Base-by-base conservation (phyloP, 83 land plant species). In the Diphasiastrum complanatum region DNA sequence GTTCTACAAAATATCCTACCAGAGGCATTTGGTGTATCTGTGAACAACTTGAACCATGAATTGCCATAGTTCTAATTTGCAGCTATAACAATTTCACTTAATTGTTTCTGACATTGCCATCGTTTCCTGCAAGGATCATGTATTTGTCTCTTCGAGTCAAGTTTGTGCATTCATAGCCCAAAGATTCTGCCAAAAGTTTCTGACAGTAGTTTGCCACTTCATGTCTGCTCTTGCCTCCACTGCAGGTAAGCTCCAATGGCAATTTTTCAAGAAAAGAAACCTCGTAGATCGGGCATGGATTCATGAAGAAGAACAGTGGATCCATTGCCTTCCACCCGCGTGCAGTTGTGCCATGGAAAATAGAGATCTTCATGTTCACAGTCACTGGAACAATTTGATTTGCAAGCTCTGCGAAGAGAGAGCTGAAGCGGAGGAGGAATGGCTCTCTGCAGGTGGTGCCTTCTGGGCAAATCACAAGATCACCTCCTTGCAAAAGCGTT, bases 151-250 rank as follows among this genome's bases (percentile, higher is more conserved):
- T 77, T 45, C 98, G 78, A 0, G 96, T 92, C 31, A 88, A 76
- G 47, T 63, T 73, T 8, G 99, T 93, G 78, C 96, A 89, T 48
- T 85, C 76, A 51, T 77, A 93, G 41, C 87, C 82, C 14, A 93
- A 71, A 33, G 84, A 68, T 14, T 62, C 73, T 0, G 84, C 99
- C 10, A 93, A 51, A 22, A 83, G n/a, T 35, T 76, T 52, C 77
- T 93, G 99, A 5, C 83, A 79, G 27, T 81, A 61, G 64, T 93
- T 93, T 11, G 96, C 99, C 32, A 88, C 91, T 18, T 92, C 98
- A 32, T 81, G 74, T 0, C 85, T 65, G 49, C 62, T 71, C 55
- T 72, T 81, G 20, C 96, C 99, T 1, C 73, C 82, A 2, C 72
- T 52, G 60, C 91, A 89, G 0, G 91, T 93, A 1, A 78, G 71